These are phyloP conservation scores for Bipolaris oryzae DNA, from an alignment of 2,329 filamentous ascomycete species.

Conservation along the genomic window DNA sequence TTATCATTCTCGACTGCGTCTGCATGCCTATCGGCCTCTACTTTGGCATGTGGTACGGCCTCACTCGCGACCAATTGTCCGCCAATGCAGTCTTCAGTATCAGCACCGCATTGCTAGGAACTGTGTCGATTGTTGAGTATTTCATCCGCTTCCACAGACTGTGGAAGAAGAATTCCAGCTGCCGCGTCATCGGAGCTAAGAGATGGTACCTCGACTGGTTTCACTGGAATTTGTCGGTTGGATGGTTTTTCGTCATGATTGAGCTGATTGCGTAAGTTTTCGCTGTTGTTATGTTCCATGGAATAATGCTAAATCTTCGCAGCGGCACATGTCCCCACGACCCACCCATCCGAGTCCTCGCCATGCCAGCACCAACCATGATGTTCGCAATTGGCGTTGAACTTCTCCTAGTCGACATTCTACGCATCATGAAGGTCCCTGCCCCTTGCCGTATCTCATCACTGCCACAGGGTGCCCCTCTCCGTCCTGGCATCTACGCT, in stretches of 20 bases:
- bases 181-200: slow-evolving; percentile 57
- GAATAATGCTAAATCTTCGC: slow-evolving; percentile 11
- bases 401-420: slow-evolving; percentile 57
- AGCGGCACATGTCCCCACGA: slow-evolving; percentile 55
- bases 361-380: slow-evolving; percentile 60
- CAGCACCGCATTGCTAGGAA: slow-evolving; percentile 60
- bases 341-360: slow-evolving; percentile 59
- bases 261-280: slow-evolving; percentile 58
- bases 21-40: slow-evolving; percentile 65
- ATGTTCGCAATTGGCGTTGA: slow-evolving; percentile 59
- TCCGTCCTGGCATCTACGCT: slow-evolving; percentile 61
- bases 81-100: slow-evolving; percentile 61
- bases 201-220: slow-evolving; percentile 60
- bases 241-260: slow-evolving; percentile 63
- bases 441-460: slow-evolving; percentile 60
- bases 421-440: slow-evolving; percentile 53
- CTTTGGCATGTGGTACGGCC: slow-evolving; percentile 65
- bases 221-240: slow-evolving; percentile 62
- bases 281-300: not conserved
- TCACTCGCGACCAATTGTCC: slow-evolving; percentile 52
- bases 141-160: slow-evolving; percentile 57
- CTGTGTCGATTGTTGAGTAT: slow-evolving; percentile 61
- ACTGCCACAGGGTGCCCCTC: slow-evolving; percentile 56
- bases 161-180: slow-evolving; percentile 59
- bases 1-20: slow-evolving; percentile 65